A percentile compares a stretch with the other conserved stretches of the same genome.
These are phyloP conservation scores for Plasmodium knowlesi DNA, from an alignment of 169 alveolate genomes.

Conservation along the genomic window DNA sequence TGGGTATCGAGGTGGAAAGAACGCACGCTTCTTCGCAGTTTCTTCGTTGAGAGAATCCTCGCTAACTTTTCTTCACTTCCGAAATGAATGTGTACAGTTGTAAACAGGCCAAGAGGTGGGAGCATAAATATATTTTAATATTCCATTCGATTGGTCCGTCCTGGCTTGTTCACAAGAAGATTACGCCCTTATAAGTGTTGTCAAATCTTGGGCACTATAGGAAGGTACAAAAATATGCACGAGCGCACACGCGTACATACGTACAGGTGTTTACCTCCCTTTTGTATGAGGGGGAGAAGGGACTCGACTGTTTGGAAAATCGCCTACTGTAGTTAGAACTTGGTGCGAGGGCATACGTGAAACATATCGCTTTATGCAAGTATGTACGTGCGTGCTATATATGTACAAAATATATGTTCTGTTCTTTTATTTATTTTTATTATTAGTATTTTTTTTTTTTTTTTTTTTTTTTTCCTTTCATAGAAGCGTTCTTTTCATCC, in stretches of 20 bases:
- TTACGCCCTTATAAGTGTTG: background rate
- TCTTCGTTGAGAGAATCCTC: background rate
- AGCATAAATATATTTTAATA: no score
- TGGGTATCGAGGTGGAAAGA: background rate
- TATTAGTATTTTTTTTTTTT: background rate
- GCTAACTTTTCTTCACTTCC: background rate
- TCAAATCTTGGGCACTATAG: background rate
- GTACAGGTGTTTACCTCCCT: background rate
- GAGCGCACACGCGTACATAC: background rate
- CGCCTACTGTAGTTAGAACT: background rate
- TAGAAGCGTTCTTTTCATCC: conserved; percentile 8
- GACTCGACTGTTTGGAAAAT: background rate
- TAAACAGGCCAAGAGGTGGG: background rate
- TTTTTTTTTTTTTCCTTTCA: background rate
- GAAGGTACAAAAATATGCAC: background rate
- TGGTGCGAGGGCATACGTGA: background rate
- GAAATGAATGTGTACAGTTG: background rate
- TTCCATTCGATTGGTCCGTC: background rate
- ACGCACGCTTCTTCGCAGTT: background rate
- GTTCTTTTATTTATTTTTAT: background rate
- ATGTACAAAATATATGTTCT: background rate
- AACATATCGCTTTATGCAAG: background rate
- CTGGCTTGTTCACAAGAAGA: background rate
- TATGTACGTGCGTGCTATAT: background rate
- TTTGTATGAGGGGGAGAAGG: background rate